phyloP scores from a whole-genome alignment of 495 filamentous ascomycete genomes.

The Aspergillus steynii region DNA sequence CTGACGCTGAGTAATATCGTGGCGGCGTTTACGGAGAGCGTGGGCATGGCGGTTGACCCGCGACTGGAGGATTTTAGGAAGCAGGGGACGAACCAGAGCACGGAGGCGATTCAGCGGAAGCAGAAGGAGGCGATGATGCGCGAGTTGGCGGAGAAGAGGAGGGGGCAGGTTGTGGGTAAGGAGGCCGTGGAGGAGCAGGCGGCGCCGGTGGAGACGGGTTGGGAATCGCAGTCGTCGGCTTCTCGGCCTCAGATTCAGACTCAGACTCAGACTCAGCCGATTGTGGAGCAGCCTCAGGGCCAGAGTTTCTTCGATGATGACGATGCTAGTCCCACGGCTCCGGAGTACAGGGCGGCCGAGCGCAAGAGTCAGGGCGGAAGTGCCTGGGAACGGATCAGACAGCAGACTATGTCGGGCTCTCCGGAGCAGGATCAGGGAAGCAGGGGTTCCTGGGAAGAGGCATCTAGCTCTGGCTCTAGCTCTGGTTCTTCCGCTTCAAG shows the following conservation, averaged over 20 bases:
- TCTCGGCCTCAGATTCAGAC: background rate
- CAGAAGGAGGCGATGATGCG: conserved; percentile 15
- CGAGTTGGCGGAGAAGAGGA: conserved; percentile 16
- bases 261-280: background rate
- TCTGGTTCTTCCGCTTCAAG: background rate
- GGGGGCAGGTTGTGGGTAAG: background rate
- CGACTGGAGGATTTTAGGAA: conserved; percentile 27
- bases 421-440: background rate
- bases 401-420: conserved; percentile 19
- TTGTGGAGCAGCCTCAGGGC: conserved; percentile 3
- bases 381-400: conserved; percentile 46
- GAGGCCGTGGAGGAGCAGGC: background rate
- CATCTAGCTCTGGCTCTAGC: background rate
- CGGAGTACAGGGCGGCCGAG: conserved; percentile 31
- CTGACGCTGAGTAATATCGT: conserved; percentile 10
- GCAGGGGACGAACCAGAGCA: conserved; percentile 21
- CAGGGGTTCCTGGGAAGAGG: background rate
- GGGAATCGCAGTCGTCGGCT: background rate
- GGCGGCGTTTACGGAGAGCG: conserved; percentile 18
- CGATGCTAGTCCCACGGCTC: conserved; percentile 41
- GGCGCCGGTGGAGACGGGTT: background rate
- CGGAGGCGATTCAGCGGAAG: conserved; percentile 23
- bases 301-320: conserved; percentile 39
- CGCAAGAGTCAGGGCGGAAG: conserved; percentile 26
- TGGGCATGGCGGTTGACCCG: conserved; percentile 23